These are phyloP conservation scores for Diaporthe ilicicola DNA, from an alignment of 2,329 filamentous ascomycete genomes.

Conservation along the genomic window DNA sequence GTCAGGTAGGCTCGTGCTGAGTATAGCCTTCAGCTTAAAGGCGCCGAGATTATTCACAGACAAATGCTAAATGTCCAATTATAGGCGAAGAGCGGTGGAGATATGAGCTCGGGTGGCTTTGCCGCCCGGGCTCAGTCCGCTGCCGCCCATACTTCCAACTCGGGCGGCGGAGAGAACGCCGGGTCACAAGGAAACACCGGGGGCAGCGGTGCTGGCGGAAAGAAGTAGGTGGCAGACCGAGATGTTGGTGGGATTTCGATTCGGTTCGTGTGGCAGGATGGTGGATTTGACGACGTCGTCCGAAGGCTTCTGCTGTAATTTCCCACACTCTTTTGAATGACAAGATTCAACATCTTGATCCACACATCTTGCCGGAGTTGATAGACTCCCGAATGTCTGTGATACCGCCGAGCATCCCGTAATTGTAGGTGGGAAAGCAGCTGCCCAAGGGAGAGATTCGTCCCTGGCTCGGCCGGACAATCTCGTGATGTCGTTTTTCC, in stretches of 20 bases:
- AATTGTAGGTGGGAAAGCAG: background rate
- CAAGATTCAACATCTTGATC: constrained; percentile 20
- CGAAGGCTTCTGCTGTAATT: background rate
- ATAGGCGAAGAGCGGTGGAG: background rate
- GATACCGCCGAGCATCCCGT: background rate
- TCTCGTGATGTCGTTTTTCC: too few species aligned
- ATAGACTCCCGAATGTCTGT: background rate
- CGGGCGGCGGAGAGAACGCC: background rate
- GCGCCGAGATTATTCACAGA: background rate
- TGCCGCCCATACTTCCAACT: background rate
- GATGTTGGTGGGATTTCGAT: background rate
- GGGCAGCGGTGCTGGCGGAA: background rate
- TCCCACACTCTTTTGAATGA: background rate
- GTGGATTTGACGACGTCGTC: background rate
- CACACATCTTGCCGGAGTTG: background rate
- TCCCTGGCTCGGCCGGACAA: background rate
- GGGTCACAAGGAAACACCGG: background rate
- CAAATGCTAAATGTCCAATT: background rate
- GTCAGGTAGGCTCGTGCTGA: background rate
- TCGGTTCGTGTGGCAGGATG: background rate
- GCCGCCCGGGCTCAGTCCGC: background rate
- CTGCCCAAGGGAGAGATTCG: background rate
- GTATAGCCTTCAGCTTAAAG: too few species aligned
- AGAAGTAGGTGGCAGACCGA: constrained; percentile 4
- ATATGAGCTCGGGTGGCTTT: constrained; percentile 16